phyloP scores from a whole-genome alignment of 2,329 filamentous ascomycete genomes.

The Aspergillus sergii region DNA sequence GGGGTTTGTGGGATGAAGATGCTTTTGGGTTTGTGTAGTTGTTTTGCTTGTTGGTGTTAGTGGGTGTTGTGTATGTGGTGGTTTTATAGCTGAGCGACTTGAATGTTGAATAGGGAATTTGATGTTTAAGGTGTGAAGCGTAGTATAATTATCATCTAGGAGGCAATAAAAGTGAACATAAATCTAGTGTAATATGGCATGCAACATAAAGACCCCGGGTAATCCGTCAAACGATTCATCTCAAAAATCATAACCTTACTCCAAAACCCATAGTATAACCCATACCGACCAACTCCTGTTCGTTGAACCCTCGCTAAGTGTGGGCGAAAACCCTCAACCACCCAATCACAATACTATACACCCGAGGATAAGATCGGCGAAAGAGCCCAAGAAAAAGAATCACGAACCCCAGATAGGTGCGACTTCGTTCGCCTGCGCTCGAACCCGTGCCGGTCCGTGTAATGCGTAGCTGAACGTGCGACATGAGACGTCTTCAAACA shows the following conservation, averaged over 20 bases:
- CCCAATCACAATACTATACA: neutral
- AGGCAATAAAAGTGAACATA: neutral
- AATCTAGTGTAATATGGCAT: neutral
- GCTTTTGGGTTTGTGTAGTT: constrained; percentile 10
- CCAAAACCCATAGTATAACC: neutral
- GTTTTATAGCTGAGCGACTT: too few species aligned
- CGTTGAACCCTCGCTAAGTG: neutral
- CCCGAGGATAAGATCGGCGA: neutral
- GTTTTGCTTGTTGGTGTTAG: neutral
- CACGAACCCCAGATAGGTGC: constrained; percentile 18
- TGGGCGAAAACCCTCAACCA: neutral
- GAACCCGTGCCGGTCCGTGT: constrained; percentile 28
- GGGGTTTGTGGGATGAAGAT: neutral
- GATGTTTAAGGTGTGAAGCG: too few species aligned
- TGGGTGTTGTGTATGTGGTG: too few species aligned
- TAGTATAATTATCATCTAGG: too few species aligned
- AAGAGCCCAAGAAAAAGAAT: neutral
- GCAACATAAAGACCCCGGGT: neutral
- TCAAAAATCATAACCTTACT: neutral
- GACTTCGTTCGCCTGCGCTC: constrained; percentile 16
- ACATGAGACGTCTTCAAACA: constrained; percentile 61
- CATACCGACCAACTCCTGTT: neutral
- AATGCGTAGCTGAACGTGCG: constrained; percentile 59
- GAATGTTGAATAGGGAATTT: too few species aligned
- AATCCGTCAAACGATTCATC: neutral